Base-by-base conservation (phyloP, 345 rosid species). In the Sonneratia caseolaris region DNA sequence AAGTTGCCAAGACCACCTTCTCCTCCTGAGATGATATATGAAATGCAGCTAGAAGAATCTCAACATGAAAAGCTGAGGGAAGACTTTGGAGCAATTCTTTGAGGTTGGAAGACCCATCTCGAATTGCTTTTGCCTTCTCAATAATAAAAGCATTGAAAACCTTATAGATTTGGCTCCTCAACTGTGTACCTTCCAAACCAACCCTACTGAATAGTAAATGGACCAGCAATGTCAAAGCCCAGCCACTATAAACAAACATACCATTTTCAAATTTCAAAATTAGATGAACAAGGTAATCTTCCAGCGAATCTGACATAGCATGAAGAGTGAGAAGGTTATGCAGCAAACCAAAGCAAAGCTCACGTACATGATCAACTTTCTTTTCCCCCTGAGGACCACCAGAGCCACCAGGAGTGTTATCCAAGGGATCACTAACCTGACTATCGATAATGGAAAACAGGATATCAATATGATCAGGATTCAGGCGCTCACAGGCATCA, bases 11-110 rank as follows among this genome's bases (percentile, higher is more conserved):
- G 24, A 73, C 72, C 68, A 76, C 82, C 88, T 86, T 95, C 78
- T 95, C 98, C 77, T 66, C 87, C 64, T 83, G 81, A 64, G 87
- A 78, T 47, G 99, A 95, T 79, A 95, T 81, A 82, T 95, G 96
- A 81, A 92, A 95, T 71, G 97, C 90, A 87, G 89, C 82, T 48
- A 92, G 83, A 76, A 95, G 94, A 82, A 95, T 88, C 88, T 95
- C 96, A 79, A 92, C 75, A 81, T 95, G 96, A 78, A 90, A 89
- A 43, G 82, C 83, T 62, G 98, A 89, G 47, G 99, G 99, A 75
- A 95, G 98, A 71, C 82, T 80, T 51, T 72, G 83, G 78, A 88
- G 78, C 76, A 95, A 74, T 70, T 89, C 96, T 84, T 81, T 85
- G 75, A 84, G 79, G 74, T 78, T 76, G 77, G 82, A 86, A 74